phyloP scores from a whole-genome alignment of 192 early-diverging fungal genomes.

The Phlyctochytrium arcticum region DNA sequence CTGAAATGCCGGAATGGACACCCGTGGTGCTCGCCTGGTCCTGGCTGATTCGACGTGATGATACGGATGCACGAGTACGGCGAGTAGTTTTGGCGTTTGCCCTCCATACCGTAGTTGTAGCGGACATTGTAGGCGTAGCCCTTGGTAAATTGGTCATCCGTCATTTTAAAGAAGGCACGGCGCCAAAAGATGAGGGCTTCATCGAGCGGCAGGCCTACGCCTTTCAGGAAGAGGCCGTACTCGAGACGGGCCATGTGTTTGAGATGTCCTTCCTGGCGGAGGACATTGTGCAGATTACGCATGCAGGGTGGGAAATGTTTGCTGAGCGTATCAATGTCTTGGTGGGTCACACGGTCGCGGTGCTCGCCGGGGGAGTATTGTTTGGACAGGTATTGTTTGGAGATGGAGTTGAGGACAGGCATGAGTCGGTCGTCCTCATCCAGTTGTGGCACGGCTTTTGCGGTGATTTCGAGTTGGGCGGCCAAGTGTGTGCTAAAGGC shows the following conservation, averaged over 20 bases:
- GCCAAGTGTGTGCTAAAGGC: slow-evolving; percentile 69
- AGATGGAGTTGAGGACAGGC: slow-evolving; percentile 82
- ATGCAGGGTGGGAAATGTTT: slow-evolving; percentile 90
- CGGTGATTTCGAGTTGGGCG: slow-evolving; percentile 58
- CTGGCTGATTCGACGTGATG: slow-evolving; percentile 75
- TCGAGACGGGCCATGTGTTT: slow-evolving; percentile 87
- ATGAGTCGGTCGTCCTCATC: slow-evolving; percentile 88
- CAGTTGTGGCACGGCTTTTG: slow-evolving; percentile 75
- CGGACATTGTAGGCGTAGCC: slow-evolving; percentile 89
- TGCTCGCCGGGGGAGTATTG: slow-evolving; percentile 46
- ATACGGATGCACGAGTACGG: slow-evolving; percentile 74
- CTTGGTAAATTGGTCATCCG: slow-evolving; percentile 90
- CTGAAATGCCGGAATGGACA: slow-evolving; percentile 91
- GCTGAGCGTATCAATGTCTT: slow-evolving; percentile 63
- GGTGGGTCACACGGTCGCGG: slow-evolving; percentile 33
- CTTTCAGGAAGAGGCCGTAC: slow-evolving; percentile 92
- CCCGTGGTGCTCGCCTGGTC: slow-evolving; percentile 84
- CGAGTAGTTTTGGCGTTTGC: slow-evolving; percentile 64
- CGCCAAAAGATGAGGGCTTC: slow-evolving; percentile 93
- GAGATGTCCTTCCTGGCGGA: slow-evolving; percentile 73
- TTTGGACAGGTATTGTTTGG: slow-evolving; percentile 72
- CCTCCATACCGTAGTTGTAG: slow-evolving; percentile 95
- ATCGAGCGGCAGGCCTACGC: slow-evolving; percentile 80
- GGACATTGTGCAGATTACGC: slow-evolving; percentile 69
- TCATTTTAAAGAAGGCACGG: slow-evolving; percentile 69